phyloP scores from a whole-genome alignment of 2,329 filamentous ascomycete species.

The Fusarium musae region DNA sequence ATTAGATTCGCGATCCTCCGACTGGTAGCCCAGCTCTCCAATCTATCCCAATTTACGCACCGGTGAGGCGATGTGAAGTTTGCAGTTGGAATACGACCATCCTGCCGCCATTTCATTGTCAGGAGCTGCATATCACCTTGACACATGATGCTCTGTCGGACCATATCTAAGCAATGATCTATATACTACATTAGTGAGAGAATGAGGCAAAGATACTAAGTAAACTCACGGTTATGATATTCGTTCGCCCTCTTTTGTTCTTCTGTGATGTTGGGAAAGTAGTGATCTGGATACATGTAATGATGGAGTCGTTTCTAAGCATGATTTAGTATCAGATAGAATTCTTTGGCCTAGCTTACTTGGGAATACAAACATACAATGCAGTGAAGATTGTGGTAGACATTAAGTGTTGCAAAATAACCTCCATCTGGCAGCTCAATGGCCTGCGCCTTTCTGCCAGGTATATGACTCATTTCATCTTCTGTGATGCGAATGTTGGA shows the following conservation, averaged over 20 bases:
- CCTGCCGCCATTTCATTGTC: neutral
- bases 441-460: neutral
- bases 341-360: too few species aligned
- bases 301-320: neutral
- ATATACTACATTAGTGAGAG: rapidly evolving
- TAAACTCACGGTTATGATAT: neutral
- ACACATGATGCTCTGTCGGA: neutral
- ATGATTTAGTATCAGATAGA: too few species aligned
- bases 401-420: neutral
- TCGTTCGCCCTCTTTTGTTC: neutral
- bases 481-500: rapidly evolving
- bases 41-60: neutral
- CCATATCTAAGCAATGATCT: neutral
- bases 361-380: neutral
- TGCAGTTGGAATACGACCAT: neutral
- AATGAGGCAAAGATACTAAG: rapidly evolving
- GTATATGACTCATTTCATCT: neutral
- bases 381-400: neutral
- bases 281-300: neutral
- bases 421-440: neutral
- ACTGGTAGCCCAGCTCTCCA: neutral
- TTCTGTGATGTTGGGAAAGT: neutral
- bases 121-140: neutral
- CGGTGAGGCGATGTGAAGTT: neutral
- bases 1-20: neutral